Evolutionary conservation across 306 rosid genomes (phyloP).

Genomic region (Coriaria nepalensis): DNA sequence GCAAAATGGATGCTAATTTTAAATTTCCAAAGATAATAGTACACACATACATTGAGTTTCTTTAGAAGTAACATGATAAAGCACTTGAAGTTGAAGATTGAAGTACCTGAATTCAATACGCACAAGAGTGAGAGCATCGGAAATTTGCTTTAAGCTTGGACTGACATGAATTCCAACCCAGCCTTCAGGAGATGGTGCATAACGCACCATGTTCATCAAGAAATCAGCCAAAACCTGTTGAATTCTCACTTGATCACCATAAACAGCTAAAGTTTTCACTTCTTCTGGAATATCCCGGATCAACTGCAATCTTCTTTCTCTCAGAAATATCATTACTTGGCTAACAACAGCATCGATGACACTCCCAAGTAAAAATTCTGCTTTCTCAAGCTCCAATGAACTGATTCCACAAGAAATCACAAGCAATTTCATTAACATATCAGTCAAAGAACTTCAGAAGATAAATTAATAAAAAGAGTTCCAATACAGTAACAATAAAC

Average conservation of each 20-base stretch:
- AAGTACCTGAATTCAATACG: slow-evolving; percentile 80
- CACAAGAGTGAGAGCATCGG: slow-evolving; percentile 47
- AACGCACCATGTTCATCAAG: slow-evolving; percentile 77
- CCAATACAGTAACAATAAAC: no score
- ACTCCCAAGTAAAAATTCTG: slow-evolving; percentile 76
- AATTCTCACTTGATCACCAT: slow-evolving; percentile 86
- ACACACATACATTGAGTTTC: no score
- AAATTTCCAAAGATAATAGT: no score
- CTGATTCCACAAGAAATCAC: slow-evolving; percentile 29
- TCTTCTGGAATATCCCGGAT: slow-evolving; percentile 97
- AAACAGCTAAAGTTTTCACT: slow-evolving; percentile 75
- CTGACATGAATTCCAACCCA: slow-evolving; percentile 88
- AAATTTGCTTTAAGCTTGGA: slow-evolving; percentile 60
- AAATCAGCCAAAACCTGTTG: slow-evolving; percentile 93
- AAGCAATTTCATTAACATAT: slow-evolving; percentile 9
- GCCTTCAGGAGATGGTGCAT: slow-evolving; percentile 84
- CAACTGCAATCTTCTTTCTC: slow-evolving; percentile 81
- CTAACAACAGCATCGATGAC: slow-evolving; percentile 94
- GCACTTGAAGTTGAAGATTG: slow-evolving; percentile 7
- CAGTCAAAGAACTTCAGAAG: no score
- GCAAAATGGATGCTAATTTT: no score
- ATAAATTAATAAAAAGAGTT: no score
- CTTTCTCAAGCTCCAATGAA: slow-evolving; percentile 80
- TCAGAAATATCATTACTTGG: slow-evolving; percentile 83
- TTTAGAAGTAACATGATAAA: not conserved